Percentiles rank a stretch among this genome's conserved stretches.
Evolutionary conservation across 1,284 basidiomycete species (phyloP).

Genomic region (Leccinum fallax): DNA sequence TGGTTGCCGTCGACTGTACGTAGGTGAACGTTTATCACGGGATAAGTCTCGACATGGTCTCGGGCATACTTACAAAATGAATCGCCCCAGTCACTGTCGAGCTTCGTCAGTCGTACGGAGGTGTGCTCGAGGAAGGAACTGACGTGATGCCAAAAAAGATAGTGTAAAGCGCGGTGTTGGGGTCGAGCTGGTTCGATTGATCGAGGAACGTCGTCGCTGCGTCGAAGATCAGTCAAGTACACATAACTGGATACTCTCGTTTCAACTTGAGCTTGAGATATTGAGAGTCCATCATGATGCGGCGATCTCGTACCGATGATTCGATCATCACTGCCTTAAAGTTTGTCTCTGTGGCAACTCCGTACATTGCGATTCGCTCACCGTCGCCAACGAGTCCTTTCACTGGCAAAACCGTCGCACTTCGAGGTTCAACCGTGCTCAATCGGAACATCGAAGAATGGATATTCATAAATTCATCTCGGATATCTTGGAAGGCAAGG

Average conservation of each 20-base stretch:
- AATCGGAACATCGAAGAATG: constrained; percentile 10
- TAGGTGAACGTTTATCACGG: background rate
- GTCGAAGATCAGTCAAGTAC: background rate
- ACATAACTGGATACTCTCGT: background rate
- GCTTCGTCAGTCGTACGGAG: constrained; percentile 11
- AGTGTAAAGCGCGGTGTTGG: constrained; percentile 36
- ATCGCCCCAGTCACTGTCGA: constrained; percentile 33
- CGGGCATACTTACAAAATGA: constrained; percentile 23
- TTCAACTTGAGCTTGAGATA: too few relatives aligned
- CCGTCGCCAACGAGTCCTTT: constrained; percentile 3
- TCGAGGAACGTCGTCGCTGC: constrained; percentile 31
- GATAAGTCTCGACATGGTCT: background rate
- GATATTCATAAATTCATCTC: constrained; percentile 21
- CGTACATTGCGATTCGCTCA: constrained; percentile 5
- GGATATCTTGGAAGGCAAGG: constrained; percentile 25
- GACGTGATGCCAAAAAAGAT: constrained; percentile 44
- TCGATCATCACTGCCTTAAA: background rate
- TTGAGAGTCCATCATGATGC: background rate
- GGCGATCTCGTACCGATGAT: too few relatives aligned
- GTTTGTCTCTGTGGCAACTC: background rate
- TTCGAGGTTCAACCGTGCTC: background rate
- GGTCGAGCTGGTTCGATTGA: constrained; percentile 30
- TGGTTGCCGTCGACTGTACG: constrained; percentile 32
- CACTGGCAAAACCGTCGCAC: background rate
- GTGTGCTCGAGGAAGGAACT: constrained; percentile 6